phyloP scores from a whole-genome alignment of 2,329 filamentous ascomycete species.

The Dactylonectria macrodidyma region DNA sequence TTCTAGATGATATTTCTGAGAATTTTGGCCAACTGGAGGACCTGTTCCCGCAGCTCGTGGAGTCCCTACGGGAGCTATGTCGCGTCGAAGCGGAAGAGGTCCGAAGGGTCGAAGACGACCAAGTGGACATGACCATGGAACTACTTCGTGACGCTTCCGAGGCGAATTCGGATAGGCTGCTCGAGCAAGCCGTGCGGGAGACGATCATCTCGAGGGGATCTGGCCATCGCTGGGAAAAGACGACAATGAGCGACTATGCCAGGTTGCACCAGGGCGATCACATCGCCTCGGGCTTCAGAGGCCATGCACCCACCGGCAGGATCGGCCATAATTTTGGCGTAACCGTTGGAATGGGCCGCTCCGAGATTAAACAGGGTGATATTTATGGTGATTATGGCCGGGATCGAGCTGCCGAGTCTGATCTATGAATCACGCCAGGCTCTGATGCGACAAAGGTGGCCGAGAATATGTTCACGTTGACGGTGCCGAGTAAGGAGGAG shows the following conservation, averaged over 20 bases:
- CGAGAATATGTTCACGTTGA: no score
- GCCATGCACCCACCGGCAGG: background rate
- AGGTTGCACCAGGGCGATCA: background rate
- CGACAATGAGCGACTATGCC: no score
- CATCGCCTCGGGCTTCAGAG: background rate
- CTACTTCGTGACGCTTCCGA: background rate
- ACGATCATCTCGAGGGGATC: background rate
- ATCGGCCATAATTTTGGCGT: background rate
- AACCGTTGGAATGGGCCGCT: background rate
- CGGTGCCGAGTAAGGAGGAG: no score
- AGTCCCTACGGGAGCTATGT: background rate
- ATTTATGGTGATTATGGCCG: no score
- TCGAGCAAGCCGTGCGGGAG: background rate
- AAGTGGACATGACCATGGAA: background rate
- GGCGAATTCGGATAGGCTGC: background rate
- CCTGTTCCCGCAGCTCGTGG: background rate
- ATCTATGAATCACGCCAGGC: no score
- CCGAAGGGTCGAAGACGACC: background rate
- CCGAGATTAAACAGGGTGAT: no score
- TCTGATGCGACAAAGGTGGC: no score
- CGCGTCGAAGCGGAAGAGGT: background rate
- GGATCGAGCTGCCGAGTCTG: no score
- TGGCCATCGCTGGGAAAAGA: background rate
- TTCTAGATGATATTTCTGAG: background rate
- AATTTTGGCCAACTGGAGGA: background rate